Evolutionary conservation across 2,329 filamentous ascomycete species (phyloP).

Genomic region (Colletotrichum orchidophilum): DNA sequence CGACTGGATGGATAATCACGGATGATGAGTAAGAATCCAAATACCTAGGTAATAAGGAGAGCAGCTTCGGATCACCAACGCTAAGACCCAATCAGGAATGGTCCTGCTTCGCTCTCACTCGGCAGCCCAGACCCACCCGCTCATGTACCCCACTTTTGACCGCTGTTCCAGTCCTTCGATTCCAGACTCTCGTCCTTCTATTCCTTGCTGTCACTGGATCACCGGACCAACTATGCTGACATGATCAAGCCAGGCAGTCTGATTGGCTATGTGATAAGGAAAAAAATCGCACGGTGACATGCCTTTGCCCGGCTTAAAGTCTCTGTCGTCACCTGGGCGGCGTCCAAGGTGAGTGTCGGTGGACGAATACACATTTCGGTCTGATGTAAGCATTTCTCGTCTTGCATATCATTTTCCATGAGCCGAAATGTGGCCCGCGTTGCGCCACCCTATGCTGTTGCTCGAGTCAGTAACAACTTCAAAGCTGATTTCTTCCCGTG

Average conservation of each 20-base stretch:
- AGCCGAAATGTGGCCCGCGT: conserved; percentile 17
- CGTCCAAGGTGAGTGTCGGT: not conserved
- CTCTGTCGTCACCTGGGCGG: not conserved
- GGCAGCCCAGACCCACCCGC: not conserved
- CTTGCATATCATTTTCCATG: not conserved
- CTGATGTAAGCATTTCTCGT: not conserved
- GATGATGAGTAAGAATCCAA: not conserved
- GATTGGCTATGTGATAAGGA: not conserved
- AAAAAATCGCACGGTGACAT: not conserved
- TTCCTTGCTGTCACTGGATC: not conserved
- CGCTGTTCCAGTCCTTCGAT: conserved; percentile 10
- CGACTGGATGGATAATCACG: too few species aligned
- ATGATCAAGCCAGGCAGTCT: not conserved
- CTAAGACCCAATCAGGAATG: not conserved
- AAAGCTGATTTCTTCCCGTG: not conserved
- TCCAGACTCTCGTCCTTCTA: conserved; percentile 4
- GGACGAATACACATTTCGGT: not conserved
- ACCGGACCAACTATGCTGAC: not conserved
- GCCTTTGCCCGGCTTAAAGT: not conserved
- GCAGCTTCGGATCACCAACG: conserved; percentile 10
- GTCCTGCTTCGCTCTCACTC: not conserved
- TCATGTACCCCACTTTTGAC: conserved; percentile 2
- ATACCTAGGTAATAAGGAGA: too few species aligned
- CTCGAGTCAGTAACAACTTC: conserved; percentile 12
- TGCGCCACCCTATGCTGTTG: conserved; percentile 17